A percentile compares a stretch with the other conserved stretches of the same genome.
These are phyloP conservation scores for Manihot esculenta DNA, from an alignment of 441 rosid species.

Conservation along the genomic window DNA sequence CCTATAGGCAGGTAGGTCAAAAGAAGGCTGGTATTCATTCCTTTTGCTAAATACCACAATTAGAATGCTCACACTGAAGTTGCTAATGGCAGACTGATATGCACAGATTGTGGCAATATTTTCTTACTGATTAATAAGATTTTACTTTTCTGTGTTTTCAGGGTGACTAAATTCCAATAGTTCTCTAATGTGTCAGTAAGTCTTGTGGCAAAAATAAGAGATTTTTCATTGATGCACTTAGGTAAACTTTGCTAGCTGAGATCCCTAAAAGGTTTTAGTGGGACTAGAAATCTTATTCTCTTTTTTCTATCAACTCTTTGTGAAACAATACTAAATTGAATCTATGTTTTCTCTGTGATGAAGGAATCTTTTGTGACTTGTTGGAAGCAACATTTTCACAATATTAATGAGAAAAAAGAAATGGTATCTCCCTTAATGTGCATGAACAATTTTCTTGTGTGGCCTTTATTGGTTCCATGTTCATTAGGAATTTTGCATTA, in stretches of 20 bases:
- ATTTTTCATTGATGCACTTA: too few relatives aligned
- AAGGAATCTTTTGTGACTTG: not conserved
- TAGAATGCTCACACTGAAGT: not conserved
- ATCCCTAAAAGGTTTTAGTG: too few relatives aligned
- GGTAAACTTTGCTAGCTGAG: too few relatives aligned
- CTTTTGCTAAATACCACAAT: too few relatives aligned
- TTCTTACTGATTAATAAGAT: too few relatives aligned
- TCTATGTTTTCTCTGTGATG: not conserved
- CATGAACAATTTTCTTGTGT: not conserved
- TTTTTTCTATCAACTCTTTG: not conserved
- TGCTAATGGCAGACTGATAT: not conserved
- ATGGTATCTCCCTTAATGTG: not conserved
- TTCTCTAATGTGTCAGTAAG: too few relatives aligned
- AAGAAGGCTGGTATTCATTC: too few relatives aligned
- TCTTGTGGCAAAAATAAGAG: too few relatives aligned
- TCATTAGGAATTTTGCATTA: not conserved
- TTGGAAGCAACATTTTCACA: not conserved
- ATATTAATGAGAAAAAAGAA: too few relatives aligned
- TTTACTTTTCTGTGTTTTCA: too few relatives aligned
- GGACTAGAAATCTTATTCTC: not conserved
- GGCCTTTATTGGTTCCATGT: not conserved
- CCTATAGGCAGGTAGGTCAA: too few relatives aligned
- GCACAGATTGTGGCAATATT: not conserved
- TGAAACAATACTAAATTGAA: not conserved
- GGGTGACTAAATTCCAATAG: too few relatives aligned